Percentiles rank a stretch among this genome's conserved stretches.
phyloP scores from a whole-genome alignment of 371 early-diverging fungal genomes.

The Fennellomyces sp. region DNA sequence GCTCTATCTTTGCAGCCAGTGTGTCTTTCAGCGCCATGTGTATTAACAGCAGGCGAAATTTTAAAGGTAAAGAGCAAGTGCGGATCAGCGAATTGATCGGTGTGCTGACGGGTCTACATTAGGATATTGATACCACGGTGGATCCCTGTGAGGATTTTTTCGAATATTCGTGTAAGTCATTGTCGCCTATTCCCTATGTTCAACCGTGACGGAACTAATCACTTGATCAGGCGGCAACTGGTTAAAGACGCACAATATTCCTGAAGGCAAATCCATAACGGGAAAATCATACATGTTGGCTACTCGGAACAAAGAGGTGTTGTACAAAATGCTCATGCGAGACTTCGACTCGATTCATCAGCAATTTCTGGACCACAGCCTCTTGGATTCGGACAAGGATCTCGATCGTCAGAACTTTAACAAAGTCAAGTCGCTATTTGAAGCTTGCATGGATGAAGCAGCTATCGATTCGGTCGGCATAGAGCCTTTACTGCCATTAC shows the following conservation, averaged over 20 bases:
- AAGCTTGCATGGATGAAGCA: conserved; percentile 61
- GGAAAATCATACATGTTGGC: conserved; percentile 29
- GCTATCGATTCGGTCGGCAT: conserved; percentile 46
- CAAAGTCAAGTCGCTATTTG: conserved; percentile 49
- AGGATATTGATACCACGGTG: conserved; percentile 43
- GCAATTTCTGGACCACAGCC: conserved; percentile 6
- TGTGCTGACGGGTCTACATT: no score
- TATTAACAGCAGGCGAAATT: conserved; percentile 59
- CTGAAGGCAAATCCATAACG: conserved; percentile 49
- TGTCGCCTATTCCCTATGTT: neutral
- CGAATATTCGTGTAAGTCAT: conserved; percentile 54
- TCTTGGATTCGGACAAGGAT: conserved; percentile 35
- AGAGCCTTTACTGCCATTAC: conserved; percentile 44
- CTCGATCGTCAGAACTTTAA: conserved; percentile 51
- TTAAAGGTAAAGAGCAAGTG: conserved; percentile 42
- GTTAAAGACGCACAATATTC: conserved; percentile 46
- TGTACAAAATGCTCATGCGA: conserved; percentile 49
- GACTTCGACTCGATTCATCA: conserved; percentile 41
- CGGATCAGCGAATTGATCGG: neutral
- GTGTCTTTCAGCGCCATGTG: conserved; percentile 52
- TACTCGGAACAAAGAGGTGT: conserved; percentile 63
- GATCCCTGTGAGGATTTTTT: conserved; percentile 56
- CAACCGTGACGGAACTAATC: neutral
- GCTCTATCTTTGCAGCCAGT: neutral
- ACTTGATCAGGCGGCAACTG: conserved; percentile 53